phyloP scores from a whole-genome alignment of 306 rosid genomes.

The Lablab purpureus region DNA sequence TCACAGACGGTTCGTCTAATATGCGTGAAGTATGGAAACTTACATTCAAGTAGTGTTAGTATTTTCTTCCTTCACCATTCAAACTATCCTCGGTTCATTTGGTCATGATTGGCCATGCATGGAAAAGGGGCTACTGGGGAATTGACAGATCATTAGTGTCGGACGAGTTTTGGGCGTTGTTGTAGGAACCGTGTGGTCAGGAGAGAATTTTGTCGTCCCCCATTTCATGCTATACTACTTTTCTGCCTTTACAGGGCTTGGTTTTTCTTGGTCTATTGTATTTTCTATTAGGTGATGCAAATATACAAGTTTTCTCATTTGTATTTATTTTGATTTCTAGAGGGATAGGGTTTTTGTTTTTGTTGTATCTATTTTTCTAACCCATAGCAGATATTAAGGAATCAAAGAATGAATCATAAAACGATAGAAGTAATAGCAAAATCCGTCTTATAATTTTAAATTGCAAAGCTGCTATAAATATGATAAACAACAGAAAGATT shows the following conservation, averaged over 20 bases:
- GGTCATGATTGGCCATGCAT: conserved; percentile 11
- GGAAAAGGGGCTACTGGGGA: not conserved
- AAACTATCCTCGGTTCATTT: conserved; percentile 4
- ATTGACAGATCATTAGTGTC: conserved; percentile 1
- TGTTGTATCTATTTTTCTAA: not conserved
- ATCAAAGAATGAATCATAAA: conserved; percentile 1
- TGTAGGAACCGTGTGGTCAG: not conserved
- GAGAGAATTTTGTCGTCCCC: not conserved
- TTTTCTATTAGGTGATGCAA: conserved; percentile 6
- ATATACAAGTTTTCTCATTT: not conserved
- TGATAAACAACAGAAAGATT: not conserved
- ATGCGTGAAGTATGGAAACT: conserved; percentile 97
- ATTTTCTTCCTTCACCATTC: conserved; percentile 9
- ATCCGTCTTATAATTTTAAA: not conserved
- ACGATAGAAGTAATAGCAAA: not conserved
- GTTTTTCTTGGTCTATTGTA: conserved; percentile 1
- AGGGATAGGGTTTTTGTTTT: not conserved
- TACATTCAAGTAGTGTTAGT: conserved; percentile 60
- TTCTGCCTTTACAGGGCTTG: not conserved
- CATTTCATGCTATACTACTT: conserved; percentile 25
- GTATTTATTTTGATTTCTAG: not conserved
- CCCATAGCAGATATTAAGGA: not conserved
- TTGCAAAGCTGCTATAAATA: not conserved
- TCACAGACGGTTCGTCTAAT: conserved; percentile 93
- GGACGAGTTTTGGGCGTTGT: not conserved